Evolutionary conservation across 805 yeast species (phyloP).

Genomic region (Candida nitratophila): DNA sequence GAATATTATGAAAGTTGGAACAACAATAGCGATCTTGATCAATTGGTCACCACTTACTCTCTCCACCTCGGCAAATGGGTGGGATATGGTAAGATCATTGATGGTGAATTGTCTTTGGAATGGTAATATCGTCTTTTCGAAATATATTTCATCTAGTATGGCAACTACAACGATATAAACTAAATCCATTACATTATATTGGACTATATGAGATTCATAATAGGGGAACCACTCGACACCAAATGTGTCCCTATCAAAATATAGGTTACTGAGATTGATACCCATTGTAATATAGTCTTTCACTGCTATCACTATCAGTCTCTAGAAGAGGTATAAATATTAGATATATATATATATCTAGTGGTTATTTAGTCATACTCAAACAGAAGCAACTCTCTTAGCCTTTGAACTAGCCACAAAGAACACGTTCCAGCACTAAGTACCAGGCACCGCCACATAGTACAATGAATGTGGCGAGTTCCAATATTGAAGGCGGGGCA

Average conservation of each 20-base stretch:
- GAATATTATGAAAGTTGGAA: slow-evolving; percentile 40
- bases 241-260: slow-evolving; percentile 21
- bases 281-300: slow-evolving; percentile 4
- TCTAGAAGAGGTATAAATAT: too few relatives aligned
- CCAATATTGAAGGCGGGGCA: too few relatives aligned
- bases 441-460: too few relatives aligned
- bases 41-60: slow-evolving; percentile 55
- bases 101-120: slow-evolving; percentile 73
- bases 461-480: too few relatives aligned
- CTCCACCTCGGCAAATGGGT: slow-evolving; percentile 74
- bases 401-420: too few relatives aligned
- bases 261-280: slow-evolving; percentile 8
- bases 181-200: slow-evolving; percentile 22
- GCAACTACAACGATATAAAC: slow-evolving; percentile 13
- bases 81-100: slow-evolving; percentile 70
- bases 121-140: slow-evolving; percentile 37
- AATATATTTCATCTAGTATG: slow-evolving; percentile 15
- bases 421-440: too few relatives aligned
- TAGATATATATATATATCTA: too few relatives aligned
- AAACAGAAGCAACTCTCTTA: too few relatives aligned
- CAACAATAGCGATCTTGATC: slow-evolving; percentile 42
- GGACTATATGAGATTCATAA: slow-evolving; percentile 7
- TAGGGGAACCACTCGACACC: slow-evolving; percentile 17
- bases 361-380: too few relatives aligned
- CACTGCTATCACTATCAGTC: neutral